Evolutionary conservation across 2,329 filamentous ascomycete species (phyloP).

Genomic region (Fusarium subglutinans): DNA sequence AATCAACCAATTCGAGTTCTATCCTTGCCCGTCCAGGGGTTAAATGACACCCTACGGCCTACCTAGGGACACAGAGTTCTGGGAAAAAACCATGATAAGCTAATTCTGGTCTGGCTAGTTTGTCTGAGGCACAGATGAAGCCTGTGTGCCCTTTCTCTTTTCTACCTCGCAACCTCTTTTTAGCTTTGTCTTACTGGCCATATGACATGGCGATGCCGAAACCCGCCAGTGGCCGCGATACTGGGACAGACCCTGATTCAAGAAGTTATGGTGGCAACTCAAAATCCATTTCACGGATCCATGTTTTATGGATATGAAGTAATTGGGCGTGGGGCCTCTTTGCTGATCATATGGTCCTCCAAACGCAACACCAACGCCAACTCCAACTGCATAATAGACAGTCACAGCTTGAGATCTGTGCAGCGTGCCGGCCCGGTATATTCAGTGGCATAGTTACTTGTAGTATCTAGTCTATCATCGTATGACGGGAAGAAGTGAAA

Average conservation of each 20-base stretch:
- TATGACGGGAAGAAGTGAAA: conserved; percentile 39
- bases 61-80: not conserved
- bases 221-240: conserved; percentile 4
- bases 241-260: conserved; percentile 34
- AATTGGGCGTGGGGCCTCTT: conserved; percentile 1
- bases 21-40: conserved; percentile 32
- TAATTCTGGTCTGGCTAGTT: conserved; percentile 20
- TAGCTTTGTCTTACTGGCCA: conserved; percentile 27
- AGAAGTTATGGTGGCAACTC: conserved; percentile 19
- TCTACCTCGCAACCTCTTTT: not conserved
- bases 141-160: conserved; percentile 20
- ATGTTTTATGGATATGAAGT: not conserved
- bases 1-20: conserved; percentile 42
- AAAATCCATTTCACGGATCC: conserved; percentile 4
- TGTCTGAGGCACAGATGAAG: conserved; percentile 35
- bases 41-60: not conserved
- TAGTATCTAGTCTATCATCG: conserved; percentile 26
- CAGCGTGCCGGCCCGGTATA: conserved; percentile 26
- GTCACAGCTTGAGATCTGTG: not conserved
- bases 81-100: conserved; percentile 35
- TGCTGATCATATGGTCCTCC: conserved; percentile 9
- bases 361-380: not conserved
- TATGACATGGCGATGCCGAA: conserved; percentile 42
- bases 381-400: not conserved
- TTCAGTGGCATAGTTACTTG: not conserved